Evolutionary conservation across 805 yeast genomes (phyloP).

Genomic region (Cyberlindnera meyerae): DNA sequence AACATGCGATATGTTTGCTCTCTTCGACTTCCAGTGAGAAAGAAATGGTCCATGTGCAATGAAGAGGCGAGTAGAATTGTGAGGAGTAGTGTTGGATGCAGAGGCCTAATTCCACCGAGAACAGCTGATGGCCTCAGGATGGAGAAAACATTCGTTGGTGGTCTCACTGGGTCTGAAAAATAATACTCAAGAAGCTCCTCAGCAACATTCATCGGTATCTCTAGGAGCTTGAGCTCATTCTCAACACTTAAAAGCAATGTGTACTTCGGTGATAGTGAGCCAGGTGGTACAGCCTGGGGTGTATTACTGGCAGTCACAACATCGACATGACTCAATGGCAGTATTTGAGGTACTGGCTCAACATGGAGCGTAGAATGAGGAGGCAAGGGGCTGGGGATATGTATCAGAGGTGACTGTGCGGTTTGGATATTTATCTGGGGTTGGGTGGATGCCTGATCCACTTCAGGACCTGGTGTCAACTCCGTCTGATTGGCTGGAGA

Average conservation of each 20-base stretch:
- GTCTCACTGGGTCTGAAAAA: conserved; percentile 15
- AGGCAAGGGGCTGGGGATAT: too few species aligned
- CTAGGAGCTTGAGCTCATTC: conserved; percentile 12
- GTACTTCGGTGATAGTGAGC: conserved; percentile 1
- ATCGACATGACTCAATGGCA: too few species aligned
- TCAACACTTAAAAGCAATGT: conserved; percentile 10
- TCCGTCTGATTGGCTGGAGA: too few species aligned
- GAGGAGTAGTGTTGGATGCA: conserved; percentile 17
- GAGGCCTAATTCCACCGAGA: conserved; percentile 13
- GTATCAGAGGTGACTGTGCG: too few species aligned
- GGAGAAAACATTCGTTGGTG: conserved; percentile 22
- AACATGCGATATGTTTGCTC: conserved; percentile 16
- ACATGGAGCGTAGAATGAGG: too few species aligned
- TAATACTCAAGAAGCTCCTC: conserved; percentile 22
- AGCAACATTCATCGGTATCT: conserved; percentile 19
- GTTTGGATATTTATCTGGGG: too few species aligned
- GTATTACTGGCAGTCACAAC: too few species aligned
- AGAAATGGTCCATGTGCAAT: conserved; percentile 20
- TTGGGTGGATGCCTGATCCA: not conserved
- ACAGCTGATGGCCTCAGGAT: conserved; percentile 19
- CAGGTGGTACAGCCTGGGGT: too few species aligned
- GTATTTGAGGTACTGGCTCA: too few species aligned
- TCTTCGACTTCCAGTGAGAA: conserved; percentile 21
- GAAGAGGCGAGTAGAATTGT: conserved; percentile 18
- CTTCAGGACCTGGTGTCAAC: not conserved